Percentiles rank a stretch among this genome's conserved stretches.
These are phyloP conservation scores for Trametes cingulata DNA, from an alignment of 768 basidiomycete genomes.

Conservation along the genomic window DNA sequence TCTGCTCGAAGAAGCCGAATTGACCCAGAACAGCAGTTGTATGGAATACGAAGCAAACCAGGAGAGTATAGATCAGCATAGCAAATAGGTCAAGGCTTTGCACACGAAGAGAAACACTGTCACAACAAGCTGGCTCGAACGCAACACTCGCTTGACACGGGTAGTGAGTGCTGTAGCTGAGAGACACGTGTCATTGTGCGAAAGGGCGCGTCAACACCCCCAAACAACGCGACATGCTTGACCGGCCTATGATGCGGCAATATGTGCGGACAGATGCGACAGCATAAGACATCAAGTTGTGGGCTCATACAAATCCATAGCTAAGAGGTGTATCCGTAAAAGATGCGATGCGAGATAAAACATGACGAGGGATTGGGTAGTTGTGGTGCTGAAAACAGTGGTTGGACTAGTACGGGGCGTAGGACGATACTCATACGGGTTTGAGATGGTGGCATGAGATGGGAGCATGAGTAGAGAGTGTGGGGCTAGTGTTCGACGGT, in stretches of 20 bases:
- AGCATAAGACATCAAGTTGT: conserved; percentile 6
- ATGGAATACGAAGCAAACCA: conserved; percentile 36
- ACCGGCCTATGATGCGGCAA: background rate
- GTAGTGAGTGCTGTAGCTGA: background rate
- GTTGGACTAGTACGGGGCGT: background rate
- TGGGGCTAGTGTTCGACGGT: background rate
- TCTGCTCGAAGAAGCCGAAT: conserved; percentile 77
- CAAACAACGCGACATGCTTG: conserved; percentile 20
- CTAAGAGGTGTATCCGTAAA: background rate
- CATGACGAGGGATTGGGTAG: too few species aligned
- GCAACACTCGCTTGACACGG: too few species aligned
- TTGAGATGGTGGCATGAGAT: conserved; percentile 2
- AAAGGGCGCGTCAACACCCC: conserved; percentile 19
- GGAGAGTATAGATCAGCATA: conserved; percentile 28
- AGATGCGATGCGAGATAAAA: background rate
- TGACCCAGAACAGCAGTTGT: conserved; percentile 47
- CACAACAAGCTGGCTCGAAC: too few species aligned
- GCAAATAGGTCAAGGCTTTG: too few species aligned
- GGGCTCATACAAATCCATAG: conserved; percentile 11
- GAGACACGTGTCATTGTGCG: conserved; percentile 13
- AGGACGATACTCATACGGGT: background rate
- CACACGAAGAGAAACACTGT: too few species aligned
- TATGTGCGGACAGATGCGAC: background rate
- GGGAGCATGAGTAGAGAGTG: background rate
- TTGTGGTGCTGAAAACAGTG: background rate